Percentiles rank a stretch among this genome's conserved stretches.
Conservation (phyloP, 192 early-diverging fungal species). For the Linnemannia exigua region DNA sequence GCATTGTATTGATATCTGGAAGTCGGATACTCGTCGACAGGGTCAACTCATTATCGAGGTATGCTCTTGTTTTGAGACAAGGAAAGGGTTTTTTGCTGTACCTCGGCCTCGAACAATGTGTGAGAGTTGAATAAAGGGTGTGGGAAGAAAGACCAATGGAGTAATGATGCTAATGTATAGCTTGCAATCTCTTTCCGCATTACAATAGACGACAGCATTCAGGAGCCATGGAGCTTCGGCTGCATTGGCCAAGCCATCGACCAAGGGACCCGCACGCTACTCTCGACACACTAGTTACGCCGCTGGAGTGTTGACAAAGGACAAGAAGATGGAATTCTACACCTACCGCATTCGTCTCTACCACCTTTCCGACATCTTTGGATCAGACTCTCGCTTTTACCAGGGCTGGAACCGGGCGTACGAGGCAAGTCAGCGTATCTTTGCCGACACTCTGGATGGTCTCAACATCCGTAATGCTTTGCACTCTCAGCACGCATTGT, state of each 20-base stretch:
- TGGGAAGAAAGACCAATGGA: not conserved
- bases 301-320: constrained; percentile 23
- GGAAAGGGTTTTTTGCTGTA: not conserved
- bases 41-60: not conserved
- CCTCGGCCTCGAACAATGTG: not conserved
- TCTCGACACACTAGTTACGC: constrained; percentile 34
- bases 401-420: constrained; percentile 19
- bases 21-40: not conserved
- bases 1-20: constrained; percentile 11
- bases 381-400: not conserved
- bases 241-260: constrained; percentile 9
- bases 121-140: not conserved
- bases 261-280: constrained; percentile 25
- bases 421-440: constrained; percentile 18
- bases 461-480: constrained; percentile 24
- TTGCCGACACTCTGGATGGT: constrained; percentile 25
- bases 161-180: not conserved
- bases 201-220: constrained; percentile 2
- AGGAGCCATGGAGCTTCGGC: constrained; percentile 4
- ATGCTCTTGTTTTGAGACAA: not conserved
- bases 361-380: constrained; percentile 20
- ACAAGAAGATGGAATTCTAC: constrained; percentile 18
- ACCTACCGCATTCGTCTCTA: constrained; percentile 29
- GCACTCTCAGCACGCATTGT: constrained; percentile 25
- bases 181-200: not conserved